Evolutionary conservation across 2,329 filamentous ascomycete species (phyloP), one percentile per base, ranked within the genome.

Genomic region (Cyphellophora attinorum): DNA sequence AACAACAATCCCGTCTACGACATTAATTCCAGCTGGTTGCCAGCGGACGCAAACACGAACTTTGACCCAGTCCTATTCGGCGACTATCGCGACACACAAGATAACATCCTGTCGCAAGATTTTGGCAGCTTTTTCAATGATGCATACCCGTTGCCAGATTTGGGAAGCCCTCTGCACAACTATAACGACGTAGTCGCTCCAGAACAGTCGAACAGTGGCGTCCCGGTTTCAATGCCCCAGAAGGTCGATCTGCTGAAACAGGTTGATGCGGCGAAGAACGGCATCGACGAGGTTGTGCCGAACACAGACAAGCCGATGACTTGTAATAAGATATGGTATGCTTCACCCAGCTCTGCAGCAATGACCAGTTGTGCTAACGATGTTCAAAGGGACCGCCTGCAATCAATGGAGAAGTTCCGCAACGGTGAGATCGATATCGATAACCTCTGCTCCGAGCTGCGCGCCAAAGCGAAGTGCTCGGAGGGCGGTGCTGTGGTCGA

Each of bases 401-500:
- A 93, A 63, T 76, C 73, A 21, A 93, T 86, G 58, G 79, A 85
- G 40, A 86, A 82, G 56, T 91, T 93, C 49, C 82, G 88, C 54
- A 83, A 76, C 38, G 88, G 88, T 49, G 88, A 93, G 49, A 85
- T 96, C 46, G 91, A 98, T 48, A 81, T 98, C 31, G 91, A 98
- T 54, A 79, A 81, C 19, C 72, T 98, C 15, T 98, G 91, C 63
- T 82, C 81, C 4, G 88, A 98, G 55, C 74, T 98, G 11, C 84
- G 89, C 45, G 84, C 88, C 57, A 98, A 98, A 65, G 91, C 91
- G 38, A 91, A 89, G 55, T 98, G 91, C 59, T 93, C 86, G 0
- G 64, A 93, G 48, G 81, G 72, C 12, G 89, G 91, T 11, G 85
- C 93, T 10, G 85, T 94, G 12, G 83, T 98, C 15, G 81, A 86